A percentile compares a stretch with the other conserved stretches of the same genome.
phyloP scores from a whole-genome alignment of 331 rosid genomes.

The Cydonia oblonga region DNA sequence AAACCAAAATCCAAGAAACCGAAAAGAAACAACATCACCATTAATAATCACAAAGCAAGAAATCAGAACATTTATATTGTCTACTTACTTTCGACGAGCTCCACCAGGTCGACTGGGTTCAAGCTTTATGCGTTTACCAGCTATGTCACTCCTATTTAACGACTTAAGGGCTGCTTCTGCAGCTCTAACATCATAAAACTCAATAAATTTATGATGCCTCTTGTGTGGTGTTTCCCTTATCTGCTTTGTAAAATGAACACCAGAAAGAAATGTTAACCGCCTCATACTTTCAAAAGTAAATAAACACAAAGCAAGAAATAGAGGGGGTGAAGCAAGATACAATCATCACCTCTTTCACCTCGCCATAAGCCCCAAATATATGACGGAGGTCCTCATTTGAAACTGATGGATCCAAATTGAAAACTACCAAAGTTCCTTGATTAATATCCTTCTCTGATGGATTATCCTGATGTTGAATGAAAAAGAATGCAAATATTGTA shows the following conservation, averaged over 20 bases:
- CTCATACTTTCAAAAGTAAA: not conserved
- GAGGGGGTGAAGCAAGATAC: not conserved
- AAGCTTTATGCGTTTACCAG: constrained; percentile 86
- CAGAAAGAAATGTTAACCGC: constrained; percentile 11
- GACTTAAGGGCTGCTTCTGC: constrained; percentile 80
- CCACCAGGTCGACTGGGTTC: constrained; percentile 95
- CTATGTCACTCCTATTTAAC: constrained; percentile 75
- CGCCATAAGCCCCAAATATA: constrained; percentile 81
- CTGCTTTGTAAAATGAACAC: constrained; percentile 28
- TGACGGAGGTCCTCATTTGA: constrained; percentile 80
- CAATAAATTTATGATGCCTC: constrained; percentile 83
- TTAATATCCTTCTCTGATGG: constrained; percentile 85
- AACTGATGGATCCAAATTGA: constrained; percentile 83
- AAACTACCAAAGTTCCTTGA: constrained; percentile 83
- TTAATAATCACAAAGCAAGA: not conserved
- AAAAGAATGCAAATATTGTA: not conserved
- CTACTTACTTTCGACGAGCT: constrained; percentile 75
- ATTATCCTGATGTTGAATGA: constrained; percentile 40
- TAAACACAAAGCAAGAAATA: not conserved
- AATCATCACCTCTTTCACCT: constrained; percentile 81
- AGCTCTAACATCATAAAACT: constrained; percentile 74
- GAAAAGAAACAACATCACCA: not conserved
- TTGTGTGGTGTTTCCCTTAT: constrained; percentile 94
- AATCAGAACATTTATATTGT: constrained; percentile 2
- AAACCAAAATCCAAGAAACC: constrained; percentile 8